Percentiles rank a stretch among this genome's conserved stretches.
These are phyloP conservation scores for Diutina siamensis DNA, from an alignment of 1,139 yeast genomes.

Conservation along the genomic window DNA sequence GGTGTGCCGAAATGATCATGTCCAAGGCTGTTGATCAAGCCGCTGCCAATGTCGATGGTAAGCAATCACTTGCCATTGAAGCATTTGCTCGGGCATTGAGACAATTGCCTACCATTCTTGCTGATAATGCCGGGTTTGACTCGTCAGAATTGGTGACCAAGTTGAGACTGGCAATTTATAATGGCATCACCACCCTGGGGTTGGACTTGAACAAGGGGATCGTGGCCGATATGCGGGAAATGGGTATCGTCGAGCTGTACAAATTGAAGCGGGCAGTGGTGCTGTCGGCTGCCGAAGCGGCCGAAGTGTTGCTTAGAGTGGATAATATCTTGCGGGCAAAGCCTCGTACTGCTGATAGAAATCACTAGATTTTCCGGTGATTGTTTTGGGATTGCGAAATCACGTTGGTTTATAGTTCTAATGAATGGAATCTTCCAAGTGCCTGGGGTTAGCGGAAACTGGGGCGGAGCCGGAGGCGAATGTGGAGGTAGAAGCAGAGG, in stretches of 20 bases:
- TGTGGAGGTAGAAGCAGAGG: too few species aligned
- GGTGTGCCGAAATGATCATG: slow-evolving; percentile 97
- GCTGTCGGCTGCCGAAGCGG: slow-evolving; percentile 94
- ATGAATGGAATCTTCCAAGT: neutral
- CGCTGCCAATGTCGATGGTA: slow-evolving; percentile 90
- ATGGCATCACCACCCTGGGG: slow-evolving; percentile 87
- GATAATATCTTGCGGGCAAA: slow-evolving; percentile 94
- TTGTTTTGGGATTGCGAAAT: neutral
- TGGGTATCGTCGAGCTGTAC: slow-evolving; percentile 86
- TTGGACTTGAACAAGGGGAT: slow-evolving; percentile 74
- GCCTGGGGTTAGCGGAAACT: too few species aligned
- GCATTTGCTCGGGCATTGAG: slow-evolving; percentile 90
- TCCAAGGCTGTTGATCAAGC: slow-evolving; percentile 93
- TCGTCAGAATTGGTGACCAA: slow-evolving; percentile 87
- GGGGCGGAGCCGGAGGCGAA: too few species aligned
- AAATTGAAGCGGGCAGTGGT: slow-evolving; percentile 91
- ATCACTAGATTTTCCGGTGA: slow-evolving; percentile 15
- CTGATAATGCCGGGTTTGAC: slow-evolving; percentile 96
- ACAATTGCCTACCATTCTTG: slow-evolving; percentile 88
- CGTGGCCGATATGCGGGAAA: slow-evolving; percentile 88
- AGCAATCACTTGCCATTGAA: slow-evolving; percentile 88
- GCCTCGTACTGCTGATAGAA: slow-evolving; percentile 93
- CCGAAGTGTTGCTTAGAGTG: slow-evolving; percentile 87
- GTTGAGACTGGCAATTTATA: slow-evolving; percentile 84
- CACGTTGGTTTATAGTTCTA: neutral